Base-by-base conservation (phyloP, 805 yeast genomes). In the Nakazawaea wickerhamii region DNA sequence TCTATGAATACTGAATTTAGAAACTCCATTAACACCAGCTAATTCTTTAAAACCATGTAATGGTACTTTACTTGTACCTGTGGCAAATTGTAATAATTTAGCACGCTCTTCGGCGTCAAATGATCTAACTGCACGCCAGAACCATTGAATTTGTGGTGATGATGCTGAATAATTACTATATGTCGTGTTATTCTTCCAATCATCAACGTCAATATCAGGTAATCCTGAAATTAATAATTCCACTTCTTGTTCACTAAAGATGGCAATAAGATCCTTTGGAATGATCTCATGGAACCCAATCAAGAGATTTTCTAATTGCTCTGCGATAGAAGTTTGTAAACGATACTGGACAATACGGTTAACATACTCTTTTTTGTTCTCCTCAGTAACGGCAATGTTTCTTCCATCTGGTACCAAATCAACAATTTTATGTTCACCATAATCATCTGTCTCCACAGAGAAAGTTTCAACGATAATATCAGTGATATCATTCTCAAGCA, bases 21-120 rank as follows among this genome's bases (percentile, higher is more conserved):
- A 79, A 6, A 81, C 72, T 2, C 96, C 97, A 55, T 79, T 79
- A 48, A 89, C 86, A 15, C 98, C 96, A 43, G 85, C 81, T 48
- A 93, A 70, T 53, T 84, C 95, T 52, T 84, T 83, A 59, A 93
- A 93, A 1, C 99, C 99, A 55, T 85, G 84, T 48, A 90, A 70
- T 19, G 99, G 99, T 7, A 93, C 98, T 61, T 90, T 89, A 48
- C 95, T 82, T 0, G 99, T 91, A 47, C 99, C 99, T 0, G 99
- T 93, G 1, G 95, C 91, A 68, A 93, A 93, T 59, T 93, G 99
- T 45, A 93, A 67, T 50, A 93, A 65, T 57, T 89, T 90, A 7
- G 99, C 99, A 38, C 95, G 73, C 58, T 93, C 97, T 59, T 93
- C 99, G 14, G 75, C 76, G 55, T 88, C 96, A 64, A 93, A 93